These are phyloP conservation scores for Trichosporon inkin DNA, from an alignment of 1,284 basidiomycete genomes.

Conservation along the genomic window DNA sequence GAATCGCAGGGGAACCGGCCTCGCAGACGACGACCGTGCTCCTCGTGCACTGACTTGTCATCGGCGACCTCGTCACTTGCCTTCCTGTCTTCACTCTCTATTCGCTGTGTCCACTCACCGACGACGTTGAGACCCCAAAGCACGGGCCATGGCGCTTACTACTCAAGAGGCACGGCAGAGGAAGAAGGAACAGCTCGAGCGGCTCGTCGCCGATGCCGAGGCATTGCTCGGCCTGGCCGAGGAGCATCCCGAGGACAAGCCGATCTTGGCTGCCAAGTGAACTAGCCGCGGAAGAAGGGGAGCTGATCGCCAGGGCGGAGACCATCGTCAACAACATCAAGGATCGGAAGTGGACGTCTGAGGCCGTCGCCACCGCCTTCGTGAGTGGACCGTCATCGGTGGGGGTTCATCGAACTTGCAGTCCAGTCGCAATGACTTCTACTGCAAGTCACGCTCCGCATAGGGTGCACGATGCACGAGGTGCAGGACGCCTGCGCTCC, in stretches of 20 bases:
- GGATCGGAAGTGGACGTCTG: slow-evolving; percentile 30
- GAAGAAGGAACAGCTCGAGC: slow-evolving; percentile 31
- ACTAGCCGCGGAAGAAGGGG: neutral
- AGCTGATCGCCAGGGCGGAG: slow-evolving; percentile 24
- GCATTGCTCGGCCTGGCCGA: slow-evolving; percentile 23
- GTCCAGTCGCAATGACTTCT: too few relatives aligned
- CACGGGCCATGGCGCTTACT: neutral
- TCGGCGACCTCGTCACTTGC: neutral
- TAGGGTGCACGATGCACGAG: too few relatives aligned
- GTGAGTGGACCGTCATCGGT: slow-evolving; percentile 23
- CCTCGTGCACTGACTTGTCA: too few relatives aligned
- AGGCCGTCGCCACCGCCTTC: slow-evolving; percentile 36
- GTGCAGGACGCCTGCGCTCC: too few relatives aligned
- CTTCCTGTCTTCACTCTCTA: neutral
- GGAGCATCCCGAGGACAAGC: slow-evolving; percentile 32
- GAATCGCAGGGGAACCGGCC: too few relatives aligned
- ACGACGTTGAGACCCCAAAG: too few relatives aligned
- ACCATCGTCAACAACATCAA: slow-evolving; percentile 36
- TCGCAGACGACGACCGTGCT: too few relatives aligned
- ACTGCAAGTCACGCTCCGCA: too few relatives aligned
- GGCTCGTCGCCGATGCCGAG: slow-evolving; percentile 29
- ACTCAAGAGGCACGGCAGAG: neutral
- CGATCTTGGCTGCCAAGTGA: slow-evolving; percentile 15
- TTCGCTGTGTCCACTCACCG: neutral
- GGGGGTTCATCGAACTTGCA: too few relatives aligned